Evolutionary conservation across 2,329 filamentous ascomycete species (phyloP), one percentile per base, ranked within the genome.

Genomic region (Ceratocystis harringtonii): DNA sequence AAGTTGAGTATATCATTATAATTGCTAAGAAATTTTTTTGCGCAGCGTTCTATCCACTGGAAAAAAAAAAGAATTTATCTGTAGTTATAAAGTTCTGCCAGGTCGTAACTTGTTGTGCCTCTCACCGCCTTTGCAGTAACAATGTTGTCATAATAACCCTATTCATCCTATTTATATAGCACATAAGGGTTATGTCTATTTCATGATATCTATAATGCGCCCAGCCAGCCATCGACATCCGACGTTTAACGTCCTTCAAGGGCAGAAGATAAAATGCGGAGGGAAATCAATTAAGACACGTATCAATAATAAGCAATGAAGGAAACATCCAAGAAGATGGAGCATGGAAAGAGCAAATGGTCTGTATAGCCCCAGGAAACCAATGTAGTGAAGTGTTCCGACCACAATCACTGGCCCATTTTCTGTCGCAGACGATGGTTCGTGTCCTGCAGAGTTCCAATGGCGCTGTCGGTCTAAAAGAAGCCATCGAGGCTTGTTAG

Each of bases 381-480:
- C 48, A 63, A 30, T 15, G 6, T 15, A 22, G 45, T 7, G 32
- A 45, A 58, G 44, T 28, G 28, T 28, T 17, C 28, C 17, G 10
- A 36, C 19, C 55, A 5, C n/a, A 58, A 55, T 48, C 28, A 67
- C 62, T 58, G 62, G 43, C 65, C 65, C 65, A 67, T 67, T 57
- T 67, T 67, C 65, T 67, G 65, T 48, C 62, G 62, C 41, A 67
- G 65, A 48, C 65, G 65, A 55, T 67, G 62, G 65, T 67, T 67
- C 10, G 65, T 67, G 62, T 67, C 62, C 48, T 65, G 63, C 15
- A 65, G 43, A 25, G 66, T 65, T 52, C 63, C 61, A 52, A 68
- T 68, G 70, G 95, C 89, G 70, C 80, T 82, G 73, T 95, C 90
- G 76, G 86, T 92, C 89, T 90, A 74, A 64, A 64, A 58, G 10